Percentiles rank a stretch among this genome's conserved stretches.
phyloP scores from a whole-genome alignment of 768 basidiomycete species.

The Suillus ampliporus region DNA sequence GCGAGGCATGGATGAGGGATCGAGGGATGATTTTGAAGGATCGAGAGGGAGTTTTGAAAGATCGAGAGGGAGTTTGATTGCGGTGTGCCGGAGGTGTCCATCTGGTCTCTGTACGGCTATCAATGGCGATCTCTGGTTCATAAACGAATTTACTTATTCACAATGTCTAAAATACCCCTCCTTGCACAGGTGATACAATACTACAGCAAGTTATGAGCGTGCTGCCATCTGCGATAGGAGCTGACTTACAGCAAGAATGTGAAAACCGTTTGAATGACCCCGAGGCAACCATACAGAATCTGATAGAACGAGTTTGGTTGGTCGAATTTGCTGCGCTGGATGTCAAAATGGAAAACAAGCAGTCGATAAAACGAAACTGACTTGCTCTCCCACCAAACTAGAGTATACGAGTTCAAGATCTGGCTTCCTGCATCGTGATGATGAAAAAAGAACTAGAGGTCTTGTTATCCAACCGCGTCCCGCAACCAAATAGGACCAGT shows the following conservation, averaged over 20 bases:
- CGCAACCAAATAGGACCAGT: slow-evolving; percentile 61
- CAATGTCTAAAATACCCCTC: no score
- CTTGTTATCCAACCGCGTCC: slow-evolving; percentile 56
- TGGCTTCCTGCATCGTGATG: slow-evolving; percentile 64
- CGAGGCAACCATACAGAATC: slow-evolving; percentile 64
- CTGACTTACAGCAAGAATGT: slow-evolving; percentile 60
- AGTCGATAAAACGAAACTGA: slow-evolving; percentile 30
- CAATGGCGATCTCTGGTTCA: no score
- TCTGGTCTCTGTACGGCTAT: no score
- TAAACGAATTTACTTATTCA: no score
- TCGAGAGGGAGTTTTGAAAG: no score
- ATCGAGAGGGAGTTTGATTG: no score
- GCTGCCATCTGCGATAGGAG: not conserved
- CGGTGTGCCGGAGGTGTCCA: no score
- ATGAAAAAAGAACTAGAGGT: slow-evolving; percentile 56
- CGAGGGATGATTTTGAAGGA: no score
- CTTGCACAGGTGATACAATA: no score
- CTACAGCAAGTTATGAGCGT: slow-evolving; percentile 33
- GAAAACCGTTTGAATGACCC: slow-evolving; percentile 59
- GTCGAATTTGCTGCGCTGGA: slow-evolving; percentile 46
- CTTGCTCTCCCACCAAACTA: slow-evolving; percentile 78
- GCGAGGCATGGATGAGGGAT: no score
- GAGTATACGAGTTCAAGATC: slow-evolving; percentile 66
- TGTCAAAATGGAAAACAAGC: not conserved
- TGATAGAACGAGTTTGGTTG: slow-evolving; percentile 65